Evolutionary conservation across 805 yeast genomes (phyloP).

Genomic region (Tetrapisispora namnaoensis): DNA sequence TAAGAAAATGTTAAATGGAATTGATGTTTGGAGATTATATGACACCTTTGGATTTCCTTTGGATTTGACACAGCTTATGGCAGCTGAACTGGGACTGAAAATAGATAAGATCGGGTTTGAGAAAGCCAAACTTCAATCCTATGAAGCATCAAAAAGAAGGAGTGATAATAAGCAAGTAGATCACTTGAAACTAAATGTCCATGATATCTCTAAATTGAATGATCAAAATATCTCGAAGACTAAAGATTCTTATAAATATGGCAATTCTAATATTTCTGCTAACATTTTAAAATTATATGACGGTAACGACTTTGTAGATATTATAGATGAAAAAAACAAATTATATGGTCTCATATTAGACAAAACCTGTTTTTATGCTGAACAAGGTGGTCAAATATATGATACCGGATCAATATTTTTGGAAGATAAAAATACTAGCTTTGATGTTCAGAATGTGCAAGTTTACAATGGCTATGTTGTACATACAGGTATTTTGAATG

Average conservation of each 20-base stretch:
- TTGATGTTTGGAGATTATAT: conserved; percentile 95
- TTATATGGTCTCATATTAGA: conserved; percentile 78
- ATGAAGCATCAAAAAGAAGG: conserved; percentile 90
- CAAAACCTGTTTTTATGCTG: conserved; percentile 93
- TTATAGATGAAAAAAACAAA: conserved; percentile 34
- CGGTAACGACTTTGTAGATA: conserved; percentile 51
- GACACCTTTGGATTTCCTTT: conserved; percentile 99
- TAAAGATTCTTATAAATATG: conserved; percentile 76
- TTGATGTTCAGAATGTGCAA: conserved; percentile 87
- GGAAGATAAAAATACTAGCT: conserved; percentile 69
- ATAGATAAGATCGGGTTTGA: conserved; percentile 91
- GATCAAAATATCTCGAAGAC: conserved; percentile 64
- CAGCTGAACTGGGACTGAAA: conserved; percentile 91
- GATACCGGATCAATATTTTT: conserved; percentile 89
- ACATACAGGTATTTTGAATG: conserved; percentile 79
- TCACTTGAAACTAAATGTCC: conserved; percentile 79
- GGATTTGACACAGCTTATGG: conserved; percentile 95
- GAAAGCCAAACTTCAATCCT: conserved; percentile 75
- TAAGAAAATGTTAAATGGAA: conserved; percentile 72
- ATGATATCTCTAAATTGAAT: conserved; percentile 62
- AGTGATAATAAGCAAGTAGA: conserved; percentile 49
- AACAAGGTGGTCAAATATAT: conserved; percentile 97
- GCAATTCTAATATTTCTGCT: conserved; percentile 56
- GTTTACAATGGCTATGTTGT: conserved; percentile 87
- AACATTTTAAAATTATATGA: conserved; percentile 61